phyloP scores from a whole-genome alignment of 495 filamentous ascomycete genomes.

The Alectoria sarmentosa region DNA sequence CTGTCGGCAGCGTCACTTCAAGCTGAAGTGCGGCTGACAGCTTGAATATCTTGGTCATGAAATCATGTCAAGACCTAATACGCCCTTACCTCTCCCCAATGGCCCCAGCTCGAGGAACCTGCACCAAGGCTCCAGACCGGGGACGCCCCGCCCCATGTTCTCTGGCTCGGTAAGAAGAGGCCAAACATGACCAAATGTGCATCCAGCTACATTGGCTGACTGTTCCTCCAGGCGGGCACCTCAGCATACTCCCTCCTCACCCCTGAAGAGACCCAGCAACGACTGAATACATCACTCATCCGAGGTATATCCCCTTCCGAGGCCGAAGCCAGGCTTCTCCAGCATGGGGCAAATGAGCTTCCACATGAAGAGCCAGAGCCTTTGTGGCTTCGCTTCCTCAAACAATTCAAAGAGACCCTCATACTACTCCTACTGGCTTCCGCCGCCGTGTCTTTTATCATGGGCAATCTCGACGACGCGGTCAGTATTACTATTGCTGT shows the following conservation, averaged over 20 bases:
- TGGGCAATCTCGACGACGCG: slow-evolving; percentile 95
- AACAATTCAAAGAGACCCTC: slow-evolving; percentile 90
- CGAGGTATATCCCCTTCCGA: slow-evolving; percentile 75
- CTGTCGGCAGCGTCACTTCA: slow-evolving; percentile 17
- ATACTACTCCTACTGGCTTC: slow-evolving; percentile 86
- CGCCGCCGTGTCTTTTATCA: slow-evolving; percentile 80
- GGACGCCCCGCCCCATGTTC: slow-evolving; percentile 31
- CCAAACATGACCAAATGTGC: not conserved
- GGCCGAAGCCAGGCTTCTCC: slow-evolving; percentile 66
- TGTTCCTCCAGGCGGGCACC: slow-evolving; percentile 44
- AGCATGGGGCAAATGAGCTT: slow-evolving; percentile 88
- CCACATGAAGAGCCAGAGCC: slow-evolving; percentile 91
- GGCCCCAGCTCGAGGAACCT: slow-evolving; percentile 35
- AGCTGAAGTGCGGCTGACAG: slow-evolving; percentile 16
- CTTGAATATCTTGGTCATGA: slow-evolving; percentile 16
- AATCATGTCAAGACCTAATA: slow-evolving; percentile 52
- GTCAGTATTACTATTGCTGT: slow-evolving; percentile 92
- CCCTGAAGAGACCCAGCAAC: slow-evolving; percentile 67
- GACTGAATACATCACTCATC: slow-evolving; percentile 72
- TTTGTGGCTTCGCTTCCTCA: slow-evolving; percentile 86
- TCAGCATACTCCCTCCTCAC: slow-evolving; percentile 58
- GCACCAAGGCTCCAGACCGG: slow-evolving; percentile 34
- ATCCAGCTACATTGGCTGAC: slow-evolving; percentile 6
- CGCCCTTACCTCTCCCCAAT: slow-evolving; percentile 49
- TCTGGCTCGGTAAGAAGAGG: slow-evolving; percentile 22